Percentiles rank a stretch among this genome's conserved stretches.
These are phyloP conservation scores for Hypholoma sublateritium DNA, from an alignment of 768 basidiomycete genomes.

Conservation along the genomic window DNA sequence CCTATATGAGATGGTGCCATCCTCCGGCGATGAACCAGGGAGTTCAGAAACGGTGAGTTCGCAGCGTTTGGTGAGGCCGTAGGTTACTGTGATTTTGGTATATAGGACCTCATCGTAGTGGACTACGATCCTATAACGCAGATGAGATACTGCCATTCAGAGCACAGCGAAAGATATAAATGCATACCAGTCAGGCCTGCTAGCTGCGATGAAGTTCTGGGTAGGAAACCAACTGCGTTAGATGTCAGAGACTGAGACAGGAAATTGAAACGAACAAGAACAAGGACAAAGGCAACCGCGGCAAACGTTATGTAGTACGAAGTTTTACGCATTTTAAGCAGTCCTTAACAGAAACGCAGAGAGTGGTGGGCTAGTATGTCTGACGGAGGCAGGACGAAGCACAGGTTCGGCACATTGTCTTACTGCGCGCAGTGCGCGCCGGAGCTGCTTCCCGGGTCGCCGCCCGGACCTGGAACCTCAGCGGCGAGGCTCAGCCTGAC, in stretches of 20 bases:
- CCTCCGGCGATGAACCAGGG: conserved; percentile 39
- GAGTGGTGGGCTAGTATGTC: background rate
- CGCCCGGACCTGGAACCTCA: too few relatives aligned
- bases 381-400: background rate
- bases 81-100: conserved; percentile 49
- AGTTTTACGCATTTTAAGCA: conserved; percentile 56
- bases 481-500: too few relatives aligned
- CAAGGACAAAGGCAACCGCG: conserved; percentile 47
- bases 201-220: conserved; percentile 58
- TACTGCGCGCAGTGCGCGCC: background rate
- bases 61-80: conserved; percentile 62
- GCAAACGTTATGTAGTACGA: conserved; percentile 68
- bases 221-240: background rate
- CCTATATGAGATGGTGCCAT: conserved; percentile 47
- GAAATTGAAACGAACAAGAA: conserved; percentile 44
- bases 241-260: background rate
- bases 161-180: conserved; percentile 7
- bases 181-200: conserved; percentile 62
- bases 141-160: background rate
- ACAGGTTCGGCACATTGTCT: too few relatives aligned
- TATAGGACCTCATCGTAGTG: conserved; percentile 43
- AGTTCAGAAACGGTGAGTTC: conserved; percentile 48
- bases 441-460: background rate
- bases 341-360: background rate
- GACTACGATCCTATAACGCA: conserved; percentile 40